Base-by-base conservation (phyloP, 2,329 filamentous ascomycete genomes). In the Fusarium goolgardi region DNA sequence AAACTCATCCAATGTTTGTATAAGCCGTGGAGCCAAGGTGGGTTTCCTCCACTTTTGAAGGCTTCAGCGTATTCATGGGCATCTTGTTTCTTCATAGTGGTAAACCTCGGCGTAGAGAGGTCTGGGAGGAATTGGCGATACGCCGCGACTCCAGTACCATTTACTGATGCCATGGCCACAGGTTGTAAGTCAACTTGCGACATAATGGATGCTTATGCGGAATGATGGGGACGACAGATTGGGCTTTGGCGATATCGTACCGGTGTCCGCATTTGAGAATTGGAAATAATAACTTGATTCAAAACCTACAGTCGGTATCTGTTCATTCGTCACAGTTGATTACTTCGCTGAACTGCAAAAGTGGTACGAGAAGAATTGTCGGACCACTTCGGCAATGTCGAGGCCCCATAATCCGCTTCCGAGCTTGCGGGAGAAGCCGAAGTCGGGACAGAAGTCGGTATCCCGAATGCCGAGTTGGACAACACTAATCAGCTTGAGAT, bases 51-150 rank as follows among this genome's bases (percentile, higher is more conserved):
- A 2, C 34, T 9, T 7, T 41, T 27, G 13, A 56, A 56, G 8
- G 79, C 84, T 11, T 83, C 78, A 1, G 86, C 87, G 68, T 92
- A 91, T 65, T 86, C 83, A 59, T 88, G 84, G 5, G 87, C 83
- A 75, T 88, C 83, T 75, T 91, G 89, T 60, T 21, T 35, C 23
- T 86, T 83, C 79, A 91, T 89, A 16, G 21, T 29, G 7, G 23
- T 46, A 2, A 55, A 55, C n/a, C 52, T 37, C 32, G 41, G 25
- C 4, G 15, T 37, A 21, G 18, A 23, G 16, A 47, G 52, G 11
- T 39, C 52, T 2, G 52, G 52, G n/a, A 55, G 52, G 25, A 47
- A 46, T 15, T 39, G 41, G 29, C 32, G 41, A 25, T 47, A 55
- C 5, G 29, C 21, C 21, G 39, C 21, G 12, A 9, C 34, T 13